A percentile compares a stretch with the other conserved stretches of the same genome.
Evolutionary conservation across 164 flowering plant species (phyloP).

Genomic region (Tinospora cordifolia): DNA sequence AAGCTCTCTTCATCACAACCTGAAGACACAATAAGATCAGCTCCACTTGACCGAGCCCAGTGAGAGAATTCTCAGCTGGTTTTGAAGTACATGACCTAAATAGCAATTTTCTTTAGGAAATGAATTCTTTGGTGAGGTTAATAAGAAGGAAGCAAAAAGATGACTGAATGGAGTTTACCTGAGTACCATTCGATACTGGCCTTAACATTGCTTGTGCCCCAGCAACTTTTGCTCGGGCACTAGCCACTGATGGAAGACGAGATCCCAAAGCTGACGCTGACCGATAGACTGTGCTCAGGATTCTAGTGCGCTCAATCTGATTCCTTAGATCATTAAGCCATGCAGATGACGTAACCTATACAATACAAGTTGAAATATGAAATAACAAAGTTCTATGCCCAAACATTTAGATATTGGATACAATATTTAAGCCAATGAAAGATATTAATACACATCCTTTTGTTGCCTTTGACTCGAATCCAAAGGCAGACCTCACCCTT

Average conservation of each 20-base stretch:
- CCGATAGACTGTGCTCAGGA: constrained; percentile 87
- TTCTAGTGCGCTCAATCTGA: constrained; percentile 89
- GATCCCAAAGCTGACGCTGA: constrained; percentile 97
- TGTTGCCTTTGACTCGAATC: no score
- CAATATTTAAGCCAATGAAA: neutral
- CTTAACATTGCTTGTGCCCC: constrained; percentile 95
- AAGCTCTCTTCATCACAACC: constrained; percentile 95
- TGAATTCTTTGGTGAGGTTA: no score
- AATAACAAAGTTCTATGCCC: neutral
- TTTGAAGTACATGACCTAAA: no score
- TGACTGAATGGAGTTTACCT: constrained; percentile 30
- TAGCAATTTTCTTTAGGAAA: no score
- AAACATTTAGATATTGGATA: neutral
- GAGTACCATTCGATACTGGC: constrained; percentile 89
- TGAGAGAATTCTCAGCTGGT: no score
- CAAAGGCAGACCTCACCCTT: no score
- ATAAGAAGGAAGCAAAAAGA: neutral
- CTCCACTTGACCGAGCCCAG: neutral
- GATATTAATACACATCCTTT: no score
- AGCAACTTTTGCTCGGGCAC: constrained; percentile 87
- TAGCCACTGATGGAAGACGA: constrained; percentile 87
- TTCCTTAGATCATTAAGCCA: constrained; percentile 91
- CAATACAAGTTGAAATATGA: neutral
- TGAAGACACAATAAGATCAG: constrained; percentile 15
- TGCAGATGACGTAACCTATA: constrained; percentile 93